A percentile compares a stretch with the other conserved stretches of the same genome.
Conservation (phyloP, 768 basidiomycete species). For the Pleurotus giganteus region DNA sequence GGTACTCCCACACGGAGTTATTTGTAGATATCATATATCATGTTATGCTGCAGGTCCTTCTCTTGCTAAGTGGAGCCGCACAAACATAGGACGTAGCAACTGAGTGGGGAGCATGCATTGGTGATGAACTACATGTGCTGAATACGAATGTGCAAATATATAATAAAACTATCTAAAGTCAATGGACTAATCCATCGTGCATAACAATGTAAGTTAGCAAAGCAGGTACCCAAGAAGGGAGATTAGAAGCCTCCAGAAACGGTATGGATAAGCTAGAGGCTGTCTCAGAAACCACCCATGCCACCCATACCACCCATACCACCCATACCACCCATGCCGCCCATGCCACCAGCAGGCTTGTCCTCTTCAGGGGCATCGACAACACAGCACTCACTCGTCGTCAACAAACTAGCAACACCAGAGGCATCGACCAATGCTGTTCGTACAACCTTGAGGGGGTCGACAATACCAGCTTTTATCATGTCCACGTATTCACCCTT, state of each 20-base stretch:
- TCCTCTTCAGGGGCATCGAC: constrained; percentile 89
- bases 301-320: constrained; percentile 36
- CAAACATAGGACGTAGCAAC: background rate
- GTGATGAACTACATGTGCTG: constrained; percentile 1
- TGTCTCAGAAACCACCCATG: constrained; percentile 26
- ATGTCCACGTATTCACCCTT: constrained; percentile 94
- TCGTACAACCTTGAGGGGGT: constrained; percentile 93
- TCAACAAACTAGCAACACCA: constrained; percentile 91
- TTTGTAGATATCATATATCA: too few relatives aligned
- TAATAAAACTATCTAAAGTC: constrained; percentile 4
- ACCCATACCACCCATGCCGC: constrained; percentile 58
- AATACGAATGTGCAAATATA: constrained; percentile 1
- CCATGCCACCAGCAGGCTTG: constrained; percentile 44
- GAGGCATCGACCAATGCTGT: constrained; percentile 90
- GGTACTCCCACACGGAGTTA: too few relatives aligned
- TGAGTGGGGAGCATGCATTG: constrained; percentile 7
- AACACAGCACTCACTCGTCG: constrained; percentile 89
- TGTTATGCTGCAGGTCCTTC: too few relatives aligned
- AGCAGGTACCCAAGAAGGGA: background rate
- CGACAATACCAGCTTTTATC: constrained; percentile 92
- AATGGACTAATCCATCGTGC: background rate
- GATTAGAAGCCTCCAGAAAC: background rate
- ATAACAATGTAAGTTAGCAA: constrained; percentile 1
- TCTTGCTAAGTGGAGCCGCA: too few relatives aligned
- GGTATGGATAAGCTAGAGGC: too few relatives aligned